A percentile compares a stretch with the other conserved stretches of the same genome.
Evolutionary conservation across 176 grass and related monocot species (phyloP).

Genomic region (Oryza nivara): DNA sequence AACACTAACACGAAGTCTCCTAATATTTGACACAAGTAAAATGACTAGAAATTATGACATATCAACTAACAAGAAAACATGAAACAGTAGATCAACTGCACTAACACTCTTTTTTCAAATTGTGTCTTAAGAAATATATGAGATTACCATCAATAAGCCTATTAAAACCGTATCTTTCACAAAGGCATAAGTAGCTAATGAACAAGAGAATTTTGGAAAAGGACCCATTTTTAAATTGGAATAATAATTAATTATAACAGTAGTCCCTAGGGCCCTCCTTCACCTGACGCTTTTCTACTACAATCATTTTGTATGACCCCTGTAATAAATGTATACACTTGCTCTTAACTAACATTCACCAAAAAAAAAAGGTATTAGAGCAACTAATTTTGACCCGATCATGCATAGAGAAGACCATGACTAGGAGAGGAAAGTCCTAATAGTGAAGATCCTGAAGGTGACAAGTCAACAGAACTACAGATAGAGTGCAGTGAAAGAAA

Average conservation of each 20-base stretch:
- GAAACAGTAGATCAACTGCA: conserved; percentile 1
- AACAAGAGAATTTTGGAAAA: neutral
- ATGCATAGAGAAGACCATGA: neutral
- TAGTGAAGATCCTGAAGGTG: neutral
- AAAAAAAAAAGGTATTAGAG: neutral
- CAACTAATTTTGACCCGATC: neutral
- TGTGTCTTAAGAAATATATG: neutral
- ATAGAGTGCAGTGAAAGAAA: neutral
- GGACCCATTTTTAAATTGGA: neutral
- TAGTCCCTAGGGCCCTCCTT: neutral
- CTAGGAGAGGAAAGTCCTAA: neutral
- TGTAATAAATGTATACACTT: neutral
- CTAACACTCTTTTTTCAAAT: neutral
- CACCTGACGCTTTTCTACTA: neutral
- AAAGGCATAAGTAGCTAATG: too few relatives aligned
- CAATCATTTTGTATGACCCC: neutral
- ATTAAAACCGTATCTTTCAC: neutral
- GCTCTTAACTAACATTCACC: neutral
- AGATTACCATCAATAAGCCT: neutral
- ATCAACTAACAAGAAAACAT: conserved; percentile 7
- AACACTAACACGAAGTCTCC: conserved; percentile 90
- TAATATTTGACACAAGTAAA: conserved; percentile 41
- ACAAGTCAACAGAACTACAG: neutral
- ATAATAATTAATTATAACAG: neutral
- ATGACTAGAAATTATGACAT: conserved; percentile 37